Percentiles rank a stretch among this genome's conserved stretches.
These are phyloP conservation scores for Silene conica DNA, from an alignment of 148 eudicot genomes.

Conservation along the genomic window DNA sequence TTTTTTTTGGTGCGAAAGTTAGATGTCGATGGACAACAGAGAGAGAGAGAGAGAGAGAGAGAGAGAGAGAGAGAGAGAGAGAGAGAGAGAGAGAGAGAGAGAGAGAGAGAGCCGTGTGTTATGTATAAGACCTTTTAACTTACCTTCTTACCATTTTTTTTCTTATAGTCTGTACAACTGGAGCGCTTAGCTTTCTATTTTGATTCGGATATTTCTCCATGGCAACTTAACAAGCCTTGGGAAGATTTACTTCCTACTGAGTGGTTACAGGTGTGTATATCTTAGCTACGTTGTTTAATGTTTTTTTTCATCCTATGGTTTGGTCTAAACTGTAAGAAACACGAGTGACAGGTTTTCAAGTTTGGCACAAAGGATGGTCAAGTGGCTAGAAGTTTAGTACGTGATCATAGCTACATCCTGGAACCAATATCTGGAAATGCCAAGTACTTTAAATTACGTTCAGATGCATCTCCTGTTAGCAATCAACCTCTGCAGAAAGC, in stretches of 20 bases:
- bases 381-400: conserved; percentile 38
- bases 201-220: conserved; percentile 80
- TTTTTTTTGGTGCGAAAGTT: neutral
- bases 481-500: conserved; percentile 79
- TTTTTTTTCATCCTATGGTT: neutral
- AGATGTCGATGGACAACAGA: neutral
- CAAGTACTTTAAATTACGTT: conserved; percentile 60
- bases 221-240: conserved; percentile 80
- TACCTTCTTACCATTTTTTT: neutral
- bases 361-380: conserved; percentile 78
- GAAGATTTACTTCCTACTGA: conserved; percentile 75
- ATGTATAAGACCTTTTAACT: neutral
- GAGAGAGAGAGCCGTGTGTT: neutral
- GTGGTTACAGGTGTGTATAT: conserved; percentile 70
- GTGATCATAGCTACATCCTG: conserved; percentile 67
- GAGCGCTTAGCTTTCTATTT: conserved; percentile 80
- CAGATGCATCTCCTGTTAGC: conserved; percentile 40
- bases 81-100: neutral
- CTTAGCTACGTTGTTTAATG: neutral
- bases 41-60: neutral
- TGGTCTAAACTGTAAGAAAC: conserved; percentile 3
- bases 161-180: conserved; percentile 62
- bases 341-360: conserved; percentile 60
- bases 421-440: conserved; percentile 95
- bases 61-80: neutral